These are phyloP conservation scores for Plasmodium relictum DNA, from an alignment of 169 alveolate species.

Conservation along the genomic window DNA sequence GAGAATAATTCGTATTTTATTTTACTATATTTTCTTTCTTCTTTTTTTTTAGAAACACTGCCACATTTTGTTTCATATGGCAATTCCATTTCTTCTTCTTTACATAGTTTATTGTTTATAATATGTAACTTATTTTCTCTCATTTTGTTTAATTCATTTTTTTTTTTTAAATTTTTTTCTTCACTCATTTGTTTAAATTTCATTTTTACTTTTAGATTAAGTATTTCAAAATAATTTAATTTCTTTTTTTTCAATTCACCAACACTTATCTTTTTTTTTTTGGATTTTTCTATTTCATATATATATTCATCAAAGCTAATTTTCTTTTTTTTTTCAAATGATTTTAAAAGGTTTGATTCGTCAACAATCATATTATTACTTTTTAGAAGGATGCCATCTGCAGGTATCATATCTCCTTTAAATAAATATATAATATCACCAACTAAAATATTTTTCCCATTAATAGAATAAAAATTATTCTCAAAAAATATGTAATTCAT, in stretches of 20 bases:
- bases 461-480: slow-evolving; percentile 43
- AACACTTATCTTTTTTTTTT: slow-evolving; percentile 27
- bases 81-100: not conserved
- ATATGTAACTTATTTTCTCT: too few relatives aligned
- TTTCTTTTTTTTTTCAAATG: slow-evolving; percentile 14
- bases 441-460: slow-evolving; percentile 49
- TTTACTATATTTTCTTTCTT: not conserved
- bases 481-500: slow-evolving; percentile 38
- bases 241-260: slow-evolving; percentile 38
- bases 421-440: slow-evolving; percentile 55
- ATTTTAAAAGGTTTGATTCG: slow-evolving; percentile 39
- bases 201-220: slow-evolving; percentile 26
- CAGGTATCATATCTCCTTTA: slow-evolving; percentile 61
- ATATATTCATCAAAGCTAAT: slow-evolving; percentile 57
- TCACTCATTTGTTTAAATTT: slow-evolving; percentile 13
- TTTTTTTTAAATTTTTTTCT: not conserved
- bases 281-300: slow-evolving; percentile 32
- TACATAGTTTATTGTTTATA: not conserved
- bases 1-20: not conserved
- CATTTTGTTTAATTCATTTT: not conserved
- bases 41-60: not conserved
- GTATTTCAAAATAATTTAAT: slow-evolving; percentile 34
- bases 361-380: slow-evolving; percentile 54
- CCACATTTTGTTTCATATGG: not conserved
- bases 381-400: slow-evolving; percentile 56